Base-by-base conservation (phyloP, 257 asterid genomes). In the Cordia subcordata region DNA sequence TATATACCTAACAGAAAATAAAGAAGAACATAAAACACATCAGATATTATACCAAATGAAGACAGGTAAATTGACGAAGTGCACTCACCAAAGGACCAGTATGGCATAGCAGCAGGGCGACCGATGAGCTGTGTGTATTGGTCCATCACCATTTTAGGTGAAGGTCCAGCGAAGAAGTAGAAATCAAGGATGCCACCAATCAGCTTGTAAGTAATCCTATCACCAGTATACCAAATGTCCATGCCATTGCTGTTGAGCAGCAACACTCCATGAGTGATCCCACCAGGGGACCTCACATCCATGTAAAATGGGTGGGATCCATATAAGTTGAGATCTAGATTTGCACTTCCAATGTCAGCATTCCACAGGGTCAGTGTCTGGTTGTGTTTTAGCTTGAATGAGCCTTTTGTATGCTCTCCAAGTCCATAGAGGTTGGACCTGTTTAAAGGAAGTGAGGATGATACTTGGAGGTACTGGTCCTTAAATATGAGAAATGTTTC, bases 221-320 rank as follows among this genome's bases (percentile, higher is more conserved):
- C 85, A 1, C 95, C 94, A 3, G 65, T 61, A 49, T 87, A 90
- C 21, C 71, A 79, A 60, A 83, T 73, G 56, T 90, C 95, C 98
- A 90, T 90, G 15, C 91, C 98, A 14, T 90, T 90, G 58, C 95
- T 90, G 59, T 81, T 90, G 18, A 90, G 71, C 76, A 87, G 72
- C 74, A 90, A 45, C 11, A 85, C 95, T 46, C 98, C 98, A 55
- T 87, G 96, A 21, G 83, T 71, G 15, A 46, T 54, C 53, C 96
- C 98, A 13, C 64, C 67, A 0, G 94, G 90, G 63, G 85, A 67
- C 17, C 93, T 69, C 4, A 90, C 81, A 49, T 90, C 97, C 90
- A 90, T 70, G 67, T 91, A 85, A 59, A 91, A 91, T 4, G 98
- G 98, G 66, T 88, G 98, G 4, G 94, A 80, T 0, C 98, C 98